Base-by-base conservation (phyloP, 305 asterid genomes). In the Rubia tinctorum region DNA sequence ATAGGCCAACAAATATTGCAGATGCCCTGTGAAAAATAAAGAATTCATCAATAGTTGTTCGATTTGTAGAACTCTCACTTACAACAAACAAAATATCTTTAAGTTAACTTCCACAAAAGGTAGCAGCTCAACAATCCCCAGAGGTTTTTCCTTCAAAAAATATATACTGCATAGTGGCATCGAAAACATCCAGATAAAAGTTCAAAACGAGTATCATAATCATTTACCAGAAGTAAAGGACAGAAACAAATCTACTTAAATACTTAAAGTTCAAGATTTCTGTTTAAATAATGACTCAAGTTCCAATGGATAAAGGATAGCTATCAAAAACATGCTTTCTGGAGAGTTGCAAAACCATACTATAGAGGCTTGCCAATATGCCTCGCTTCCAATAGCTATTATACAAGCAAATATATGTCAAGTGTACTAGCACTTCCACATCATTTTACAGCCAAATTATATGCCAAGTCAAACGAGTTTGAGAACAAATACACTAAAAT, bases 1-100 rank as follows among this genome's bases (percentile, higher is more conserved):
- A 90, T 61, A 86, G 91, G 42, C 96, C 96, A 71, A 90, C 47
- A 73, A 90, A 90, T 77, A 90, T 80, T 73, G 96, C 96, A 12
- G 93, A 90, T 34, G 93, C 96, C 79, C 96, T 90, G 83, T 74
- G 72, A 82, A 71, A 65, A 71, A 69, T 69, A 68, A 63, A 43
- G 25, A 22, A 8, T 37, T 15, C 27, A 37, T 23, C 42, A 55
- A 37, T 11, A 43, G 44, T 67, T 40, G 47, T 34, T 53, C 34
- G 9, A 42, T 47, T 55, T 34, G 56, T 66, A 11, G 30, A 10
- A 49, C 10, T 53, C 53, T 56, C 74, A 39, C 72, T 17, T 17
- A 67, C 0, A 56, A 55, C 51, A 22, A 58, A 1, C 5, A 25
- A 42, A 67, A 8, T 10, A 47, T 27, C 63, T 17, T 63, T 13